Conservation (phyloP, 495 filamentous ascomycete genomes). For the Aspergillus ostianus region DNA sequence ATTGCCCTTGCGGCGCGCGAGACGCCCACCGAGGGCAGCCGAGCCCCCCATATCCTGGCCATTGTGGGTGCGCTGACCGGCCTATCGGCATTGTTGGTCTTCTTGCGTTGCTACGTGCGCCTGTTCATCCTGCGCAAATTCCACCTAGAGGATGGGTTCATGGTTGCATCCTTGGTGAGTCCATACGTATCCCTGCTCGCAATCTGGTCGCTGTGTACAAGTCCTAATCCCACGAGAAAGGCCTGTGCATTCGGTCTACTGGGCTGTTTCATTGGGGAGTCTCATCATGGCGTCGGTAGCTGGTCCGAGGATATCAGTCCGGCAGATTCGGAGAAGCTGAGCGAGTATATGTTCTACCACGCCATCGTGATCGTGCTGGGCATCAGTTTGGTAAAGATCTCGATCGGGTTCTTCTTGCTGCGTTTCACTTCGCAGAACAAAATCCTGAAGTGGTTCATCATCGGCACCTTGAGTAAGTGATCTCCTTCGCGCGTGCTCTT, state of each 20-base stretch:
- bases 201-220: background rate
- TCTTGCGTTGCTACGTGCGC: conserved; percentile 21
- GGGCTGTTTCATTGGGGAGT: conserved; percentile 20
- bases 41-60: conserved; percentile 22
- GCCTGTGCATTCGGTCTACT: conserved; percentile 19
- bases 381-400: conserved; percentile 13
- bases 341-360: conserved; percentile 17
- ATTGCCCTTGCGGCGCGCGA: background rate
- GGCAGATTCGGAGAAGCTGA: conserved; percentile 4
- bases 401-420: conserved; percentile 12
- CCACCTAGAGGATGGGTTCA: conserved; percentile 18
- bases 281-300: conserved; percentile 18
- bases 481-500: background rate
- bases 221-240: background rate
- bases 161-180: conserved; percentile 17
- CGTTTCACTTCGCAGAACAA: conserved; percentile 8
- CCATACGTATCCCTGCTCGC: background rate
- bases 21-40: background rate
- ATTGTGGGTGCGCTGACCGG: conserved; percentile 20
- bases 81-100: conserved; percentile 12
- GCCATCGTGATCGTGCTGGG: conserved; percentile 22
- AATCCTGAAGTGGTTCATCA: conserved; percentile 7
- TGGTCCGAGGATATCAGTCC: conserved; percentile 9
- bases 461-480: conserved; percentile 5
- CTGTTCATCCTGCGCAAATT: conserved; percentile 17